Base-by-base conservation (phyloP, 176 grass and related monocot species). In the Rhynchospora pubera region DNA sequence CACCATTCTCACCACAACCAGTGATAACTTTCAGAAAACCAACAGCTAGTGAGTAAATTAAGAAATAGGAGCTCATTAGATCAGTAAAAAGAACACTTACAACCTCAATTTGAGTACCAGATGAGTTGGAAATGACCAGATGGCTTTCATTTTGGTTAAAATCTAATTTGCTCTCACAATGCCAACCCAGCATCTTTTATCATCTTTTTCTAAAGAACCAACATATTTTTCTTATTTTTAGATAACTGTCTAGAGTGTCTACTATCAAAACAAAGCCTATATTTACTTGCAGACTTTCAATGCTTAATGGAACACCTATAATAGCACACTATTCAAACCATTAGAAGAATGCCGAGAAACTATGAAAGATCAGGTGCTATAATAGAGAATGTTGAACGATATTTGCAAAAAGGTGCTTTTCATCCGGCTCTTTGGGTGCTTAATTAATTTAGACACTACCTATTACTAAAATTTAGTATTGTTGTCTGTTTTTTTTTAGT, bases 11-110 rank as follows among this genome's bases (percentile, higher is more conserved):
- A 71, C 96, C 92, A 83, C 89, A 91, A 39, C 91, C 96, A 85
- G 92, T 99, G 59, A 99, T 95, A 63, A 99, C 96, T 82, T 87
- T 99, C 19, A 99, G 83, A 45, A 80, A 83, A 22, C 84, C 86
- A 22, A 93, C 96, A 84, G 90, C 91, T 93, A 59, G 78, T 83
- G 51, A 34, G 32, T 39, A 39, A 5, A 79, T 55, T 18, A 79
- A 48, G 39, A 23, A 47, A 78, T 16, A 43, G 75, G 18, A 83
- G 79, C 62, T 28, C 57, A 83, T 86, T 85, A 89, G 62, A 76
- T 18, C 65, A 69, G 83, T 16, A 68, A 16, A 62, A 79, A 46
- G 26, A n/a, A 69, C 51, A 65, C 23, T 81, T 70, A 1, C 22
- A 48, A 5, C 43, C 43, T 30, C 21, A 47, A 47, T 10, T 39